Conservation (phyloP, 306 rosid genomes). For the Begonia fuchsioides region DNA sequence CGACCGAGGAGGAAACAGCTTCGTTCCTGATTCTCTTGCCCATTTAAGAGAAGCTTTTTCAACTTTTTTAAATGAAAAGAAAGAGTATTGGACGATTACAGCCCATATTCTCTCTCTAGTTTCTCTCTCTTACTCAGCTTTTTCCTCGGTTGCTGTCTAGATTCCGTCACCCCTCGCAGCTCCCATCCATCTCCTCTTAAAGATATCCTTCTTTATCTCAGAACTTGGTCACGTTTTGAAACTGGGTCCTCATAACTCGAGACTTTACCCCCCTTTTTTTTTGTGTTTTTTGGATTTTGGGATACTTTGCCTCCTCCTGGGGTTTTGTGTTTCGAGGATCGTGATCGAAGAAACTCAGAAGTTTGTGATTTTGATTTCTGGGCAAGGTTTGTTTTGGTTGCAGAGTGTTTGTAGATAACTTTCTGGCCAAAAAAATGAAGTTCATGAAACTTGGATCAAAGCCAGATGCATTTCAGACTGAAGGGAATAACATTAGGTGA, state of each 20-base stretch:
- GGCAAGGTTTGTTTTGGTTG: slow-evolving; percentile 12
- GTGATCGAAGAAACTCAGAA: slow-evolving; percentile 4
- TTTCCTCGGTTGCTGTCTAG: slow-evolving; percentile 64
- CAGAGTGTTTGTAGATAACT: slow-evolving; percentile 20
- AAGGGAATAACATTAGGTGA: slow-evolving; percentile 12
- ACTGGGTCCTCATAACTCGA: slow-evolving; percentile 30
- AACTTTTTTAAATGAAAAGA: slow-evolving; percentile 3
- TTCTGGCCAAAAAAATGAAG: slow-evolving; percentile 10
- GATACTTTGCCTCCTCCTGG: slow-evolving; percentile 1
- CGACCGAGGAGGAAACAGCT: slow-evolving; percentile 84
- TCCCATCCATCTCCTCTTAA: slow-evolving; percentile 8
- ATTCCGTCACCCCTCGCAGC: slow-evolving; percentile 32
- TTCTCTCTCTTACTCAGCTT: slow-evolving; percentile 47
- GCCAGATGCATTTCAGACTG: slow-evolving; percentile 12
- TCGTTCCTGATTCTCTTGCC: slow-evolving; percentile 51
- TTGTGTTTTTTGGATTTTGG: slow-evolving; percentile 15
- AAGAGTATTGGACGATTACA: slow-evolving; percentile 19
- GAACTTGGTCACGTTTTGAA: slow-evolving; percentile 28
- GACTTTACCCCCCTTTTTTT: neutral
- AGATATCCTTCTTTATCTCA: slow-evolving; percentile 39
- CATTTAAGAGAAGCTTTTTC: slow-evolving; percentile 65
- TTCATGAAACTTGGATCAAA: slow-evolving; percentile 16
- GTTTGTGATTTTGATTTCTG: slow-evolving; percentile 20
- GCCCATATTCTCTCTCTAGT: slow-evolving; percentile 19
- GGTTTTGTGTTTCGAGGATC: neutral